These are phyloP conservation scores for Triglochin maritima DNA, from an alignment of 106 monocot species.

Conservation along the genomic window DNA sequence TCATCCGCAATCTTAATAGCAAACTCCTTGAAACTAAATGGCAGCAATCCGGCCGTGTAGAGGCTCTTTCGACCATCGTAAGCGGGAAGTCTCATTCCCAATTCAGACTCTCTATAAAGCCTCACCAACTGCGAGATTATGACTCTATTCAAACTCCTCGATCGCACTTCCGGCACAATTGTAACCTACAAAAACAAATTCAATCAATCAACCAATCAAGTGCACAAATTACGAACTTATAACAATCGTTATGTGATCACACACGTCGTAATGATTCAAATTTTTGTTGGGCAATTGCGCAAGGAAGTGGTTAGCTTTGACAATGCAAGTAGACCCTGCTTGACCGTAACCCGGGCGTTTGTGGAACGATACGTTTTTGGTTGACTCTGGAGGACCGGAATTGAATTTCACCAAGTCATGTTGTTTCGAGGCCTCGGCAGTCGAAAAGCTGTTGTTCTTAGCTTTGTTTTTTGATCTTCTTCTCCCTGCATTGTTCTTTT, in stretches of 20 bases:
- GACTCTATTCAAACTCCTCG: slow-evolving; percentile 44
- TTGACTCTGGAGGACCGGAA: slow-evolving; percentile 38
- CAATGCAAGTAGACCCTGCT: slow-evolving; percentile 64
- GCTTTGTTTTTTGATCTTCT: slow-evolving; percentile 30
- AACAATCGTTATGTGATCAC: slow-evolving; percentile 4
- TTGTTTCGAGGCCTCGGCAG: no score
- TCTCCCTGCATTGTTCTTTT: slow-evolving; percentile 27
- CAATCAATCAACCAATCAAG: neutral
- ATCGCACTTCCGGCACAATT: slow-evolving; percentile 63
- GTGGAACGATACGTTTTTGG: slow-evolving; percentile 35
- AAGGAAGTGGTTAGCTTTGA: slow-evolving; percentile 95
- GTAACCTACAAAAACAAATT: slow-evolving; percentile 37
- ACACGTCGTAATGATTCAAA: slow-evolving; percentile 82
- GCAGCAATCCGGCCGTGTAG: slow-evolving; percentile 73
- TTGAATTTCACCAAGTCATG: neutral
- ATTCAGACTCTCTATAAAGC: slow-evolving; percentile 45
- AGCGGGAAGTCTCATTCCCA: slow-evolving; percentile 80
- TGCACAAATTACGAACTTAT: neutral
- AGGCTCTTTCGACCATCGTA: slow-evolving; percentile 89
- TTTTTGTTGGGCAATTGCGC: slow-evolving; percentile 73
- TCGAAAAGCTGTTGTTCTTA: neutral
- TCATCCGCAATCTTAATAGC: slow-evolving; percentile 37
- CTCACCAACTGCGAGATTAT: slow-evolving; percentile 77
- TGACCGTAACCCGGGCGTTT: slow-evolving; percentile 66
- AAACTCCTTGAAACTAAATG: slow-evolving; percentile 69